A percentile compares a stretch with the other conserved stretches of the same genome.
Conservation (phyloP, 176 grass and related monocot species). For the Paspalum vaginatum region DNA sequence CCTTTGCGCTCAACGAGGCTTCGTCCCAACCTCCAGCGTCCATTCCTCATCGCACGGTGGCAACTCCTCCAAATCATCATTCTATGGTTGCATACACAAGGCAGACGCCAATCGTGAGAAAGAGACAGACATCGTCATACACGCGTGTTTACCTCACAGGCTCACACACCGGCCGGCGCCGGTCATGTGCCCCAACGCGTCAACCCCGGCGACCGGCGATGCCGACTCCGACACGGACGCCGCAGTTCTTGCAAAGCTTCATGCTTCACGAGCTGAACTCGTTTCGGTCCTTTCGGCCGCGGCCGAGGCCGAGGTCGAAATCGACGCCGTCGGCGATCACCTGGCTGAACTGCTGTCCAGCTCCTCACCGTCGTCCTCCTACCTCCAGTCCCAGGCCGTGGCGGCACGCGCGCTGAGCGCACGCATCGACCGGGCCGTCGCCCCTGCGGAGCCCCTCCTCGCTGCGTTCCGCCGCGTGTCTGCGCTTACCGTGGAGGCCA, state of each 20-base stretch:
- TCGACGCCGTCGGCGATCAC: conserved; percentile 36
- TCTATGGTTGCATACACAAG: neutral
- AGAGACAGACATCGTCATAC: neutral
- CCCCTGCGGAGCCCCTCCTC: conserved; percentile 44
- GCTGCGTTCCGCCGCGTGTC: conserved; percentile 44
- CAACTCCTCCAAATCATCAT: neutral
- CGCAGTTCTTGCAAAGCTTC: conserved; percentile 35
- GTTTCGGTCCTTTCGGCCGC: conserved; percentile 40
- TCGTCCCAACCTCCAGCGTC: conserved; percentile 7
- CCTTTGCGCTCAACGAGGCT: conserved; percentile 26
- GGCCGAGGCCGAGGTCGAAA: conserved; percentile 28
- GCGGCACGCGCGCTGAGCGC: conserved; percentile 42
- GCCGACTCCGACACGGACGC: conserved; percentile 21
- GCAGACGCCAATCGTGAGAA: conserved; percentile 1
- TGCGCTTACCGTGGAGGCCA: conserved; percentile 29
- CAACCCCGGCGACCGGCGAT: conserved; percentile 9
- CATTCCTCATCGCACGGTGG: too few relatives aligned
- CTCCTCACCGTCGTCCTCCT: conserved; percentile 31
- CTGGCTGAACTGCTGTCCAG: conserved; percentile 28
- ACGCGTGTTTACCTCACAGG: neutral
- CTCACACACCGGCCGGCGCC: conserved; percentile 25
- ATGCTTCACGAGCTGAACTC: conserved; percentile 44
- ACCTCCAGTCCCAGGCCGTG: conserved; percentile 58
- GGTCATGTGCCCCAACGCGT: conserved; percentile 42
- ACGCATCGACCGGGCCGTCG: conserved; percentile 59